Conservation (phyloP, 768 basidiomycete species). For the Auriculariales sp. region DNA sequence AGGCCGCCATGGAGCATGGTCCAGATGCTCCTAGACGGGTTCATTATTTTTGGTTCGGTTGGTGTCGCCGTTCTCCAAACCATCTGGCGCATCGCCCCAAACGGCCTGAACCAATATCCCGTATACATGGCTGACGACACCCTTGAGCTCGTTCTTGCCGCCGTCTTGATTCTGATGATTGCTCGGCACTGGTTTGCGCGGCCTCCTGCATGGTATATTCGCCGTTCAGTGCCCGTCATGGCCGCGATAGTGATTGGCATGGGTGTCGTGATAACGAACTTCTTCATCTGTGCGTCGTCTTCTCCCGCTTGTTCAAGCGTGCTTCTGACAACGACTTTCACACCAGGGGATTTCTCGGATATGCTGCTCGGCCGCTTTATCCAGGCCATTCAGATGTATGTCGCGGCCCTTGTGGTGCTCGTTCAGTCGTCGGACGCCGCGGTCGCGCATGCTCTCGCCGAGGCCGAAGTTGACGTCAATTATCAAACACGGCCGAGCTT, state of each 20-base stretch:
- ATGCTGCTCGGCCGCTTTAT: constrained; percentile 52
- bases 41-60: constrained; percentile 29
- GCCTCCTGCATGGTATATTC: neutral
- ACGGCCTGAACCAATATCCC: constrained; percentile 23
- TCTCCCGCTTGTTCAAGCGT: no score
- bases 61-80: constrained; percentile 43
- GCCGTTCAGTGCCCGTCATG: constrained; percentile 24
- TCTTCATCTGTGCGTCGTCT: constrained; percentile 39
- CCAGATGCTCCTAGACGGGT: constrained; percentile 39
- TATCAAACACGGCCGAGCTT: no score
- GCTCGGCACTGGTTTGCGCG: constrained; percentile 11
- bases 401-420: constrained; percentile 43
- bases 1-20: constrained; percentile 42
- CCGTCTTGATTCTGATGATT: constrained; percentile 47
- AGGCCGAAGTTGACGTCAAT: no score
- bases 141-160: constrained; percentile 42
- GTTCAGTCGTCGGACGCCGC: no score
- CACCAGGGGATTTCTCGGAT: constrained; percentile 53
- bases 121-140: constrained; percentile 45
- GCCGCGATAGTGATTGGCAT: constrained; percentile 36
- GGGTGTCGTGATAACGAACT: constrained; percentile 39
- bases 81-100: constrained; percentile 38
- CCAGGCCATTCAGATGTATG: constrained; percentile 43
- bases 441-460: no score
- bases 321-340: no score